Evolutionary conservation across 306 rosid species (phyloP).

Genomic region (Rosa persica): DNA sequence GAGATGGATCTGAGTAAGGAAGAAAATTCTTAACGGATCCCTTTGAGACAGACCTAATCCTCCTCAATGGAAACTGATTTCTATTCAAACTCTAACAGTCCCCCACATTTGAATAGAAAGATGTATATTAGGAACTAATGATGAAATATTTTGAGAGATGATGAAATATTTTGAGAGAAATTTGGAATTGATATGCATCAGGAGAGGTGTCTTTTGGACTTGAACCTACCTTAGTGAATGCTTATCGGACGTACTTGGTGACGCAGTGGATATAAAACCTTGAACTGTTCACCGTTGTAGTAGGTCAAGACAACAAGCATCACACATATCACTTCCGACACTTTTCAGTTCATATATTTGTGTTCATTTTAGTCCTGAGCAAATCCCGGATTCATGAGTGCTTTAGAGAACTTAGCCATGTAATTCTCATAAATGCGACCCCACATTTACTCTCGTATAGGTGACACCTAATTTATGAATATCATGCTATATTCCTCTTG

Average conservation of each 20-base stretch:
- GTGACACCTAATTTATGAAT: not conserved
- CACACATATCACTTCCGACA: not conserved
- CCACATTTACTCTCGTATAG: constrained; percentile 1
- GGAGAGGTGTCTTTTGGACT: not conserved
- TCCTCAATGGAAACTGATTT: not conserved
- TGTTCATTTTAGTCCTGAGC: not conserved
- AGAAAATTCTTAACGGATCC: too few species aligned
- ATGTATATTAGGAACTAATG: not conserved
- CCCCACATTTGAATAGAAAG: not conserved
- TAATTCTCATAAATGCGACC: constrained; percentile 5
- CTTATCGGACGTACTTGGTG: not conserved
- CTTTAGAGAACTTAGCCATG: constrained; percentile 6
- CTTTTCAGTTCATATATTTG: not conserved
- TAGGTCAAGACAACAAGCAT: not conserved
- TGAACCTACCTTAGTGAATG: constrained; percentile 3
- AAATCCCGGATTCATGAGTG: not conserved
- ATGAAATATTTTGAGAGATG: not conserved
- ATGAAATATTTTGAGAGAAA: not conserved
- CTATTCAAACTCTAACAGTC: constrained; percentile 2
- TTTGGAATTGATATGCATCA: not conserved
- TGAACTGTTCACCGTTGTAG: not conserved
- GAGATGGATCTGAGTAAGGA: too few species aligned
- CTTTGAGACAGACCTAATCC: too few species aligned
- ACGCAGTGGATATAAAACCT: not conserved
- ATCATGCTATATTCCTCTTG: not conserved